Base-by-base conservation (phyloP, 352 stramenopile species). In the Phytophthora fragariae region DNA sequence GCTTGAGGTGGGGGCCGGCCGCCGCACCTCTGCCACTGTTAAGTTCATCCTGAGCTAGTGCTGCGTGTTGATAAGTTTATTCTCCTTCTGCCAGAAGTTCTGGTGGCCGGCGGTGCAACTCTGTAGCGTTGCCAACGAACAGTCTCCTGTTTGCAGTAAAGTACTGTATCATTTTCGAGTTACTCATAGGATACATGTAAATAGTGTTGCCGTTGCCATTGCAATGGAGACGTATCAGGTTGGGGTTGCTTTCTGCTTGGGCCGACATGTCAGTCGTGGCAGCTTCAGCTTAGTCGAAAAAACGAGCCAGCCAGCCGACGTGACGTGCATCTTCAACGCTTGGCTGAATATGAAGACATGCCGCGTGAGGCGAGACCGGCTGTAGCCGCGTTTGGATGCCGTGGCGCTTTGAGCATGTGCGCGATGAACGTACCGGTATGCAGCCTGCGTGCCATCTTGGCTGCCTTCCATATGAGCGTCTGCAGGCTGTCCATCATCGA, bases 221-320 rank as follows among this genome's bases (percentile, higher is more conserved):
- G n/a, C 14, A 17, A 44, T 15, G 37, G 11, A 44, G 1, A 17
- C 14, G 10, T 15, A 44, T 14, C 11, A 44, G 37, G 10, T 44
- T 15, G 14, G 14, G 37, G 37, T 17, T 44, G 37, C 11, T 24
- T 59, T 33, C 49, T 59, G 49, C 35, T 61, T 68, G 35, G 50
- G 15, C 27, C 44, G 39, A 39, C 10, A 41, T 21, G 24, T 31
- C 27, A 31, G 27, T 4, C 37, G 37, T 44, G 12, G n/a, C 29
- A 54, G 19, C 57, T 61, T 67, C 35, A 27, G 57, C 27, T 68
- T 72, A 73, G 66, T 73, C 66, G 65, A 62, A 60, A 55, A 15
- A 41, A 15, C 57, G 66, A 72, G 65, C 65, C 57, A 53, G 57
- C 65, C 19, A 62, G 57, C 12, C 33, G 19, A 63, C 65, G 57